Base-by-base conservation (phyloP, 2,329 filamentous ascomycete species). In the Curvularia lunata region DNA sequence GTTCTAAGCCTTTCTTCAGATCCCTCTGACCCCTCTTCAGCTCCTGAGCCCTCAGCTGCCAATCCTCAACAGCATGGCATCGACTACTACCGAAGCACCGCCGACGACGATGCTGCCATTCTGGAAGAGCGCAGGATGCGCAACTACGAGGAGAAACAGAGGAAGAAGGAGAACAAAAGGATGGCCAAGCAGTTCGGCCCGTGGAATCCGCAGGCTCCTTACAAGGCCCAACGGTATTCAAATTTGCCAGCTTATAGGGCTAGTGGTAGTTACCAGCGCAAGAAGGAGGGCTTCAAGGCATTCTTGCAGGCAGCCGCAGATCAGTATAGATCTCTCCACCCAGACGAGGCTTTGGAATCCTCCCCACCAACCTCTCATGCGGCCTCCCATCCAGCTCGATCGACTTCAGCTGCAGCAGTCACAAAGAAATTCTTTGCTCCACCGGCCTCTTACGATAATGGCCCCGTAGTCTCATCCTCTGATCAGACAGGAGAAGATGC, bases 21-120 rank as follows among this genome's bases (percentile, higher is more conserved):
- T 30, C 10, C 28, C 10, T 12, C 28, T 10, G 28, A 30, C 10
- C 28, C 28, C 28, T 54, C 59, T 12, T 59, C 68, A 41, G 65
- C 59, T 32, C 54, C 63, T 4, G 56, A 59, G 4, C 52, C 69
- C 23, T 50, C 59, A 28, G 34, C 58, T 30, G 45, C 59, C 25
- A 54, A 51, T 9, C 16, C 59, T 25, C 64, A 71, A 50, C 66
- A 67, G 48, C 65, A 66, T 57, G 62, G 62, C 21, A 64, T 71
- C 58, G 66, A 72, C 45, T 73, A 64, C 47, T 74, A 97, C 76
- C 97, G 92, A 90, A 86, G 86, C 1, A 88, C 86, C 48, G 90
- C 92, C n/a, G 91, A 96, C 65, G 91, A 96, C 54, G 92, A 92
- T 69, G 83, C 85, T 27, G 84, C 86, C 64, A 83, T 82, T 62